Evolutionary conservation across 257 asterid species (phyloP).

Genomic region (Petunia secreta): DNA sequence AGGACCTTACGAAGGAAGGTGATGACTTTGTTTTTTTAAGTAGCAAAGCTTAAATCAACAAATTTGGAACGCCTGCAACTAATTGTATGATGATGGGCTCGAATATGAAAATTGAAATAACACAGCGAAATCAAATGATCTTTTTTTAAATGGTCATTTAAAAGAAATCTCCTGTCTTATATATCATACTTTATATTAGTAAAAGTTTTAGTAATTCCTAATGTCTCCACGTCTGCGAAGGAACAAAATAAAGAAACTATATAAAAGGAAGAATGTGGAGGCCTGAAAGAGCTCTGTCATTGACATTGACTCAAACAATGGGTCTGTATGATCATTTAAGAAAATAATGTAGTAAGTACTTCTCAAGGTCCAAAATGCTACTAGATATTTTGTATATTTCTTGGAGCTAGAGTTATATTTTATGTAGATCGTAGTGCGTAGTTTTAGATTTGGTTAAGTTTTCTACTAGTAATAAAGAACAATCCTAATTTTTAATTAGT

Average conservation of each 20-base stretch:
- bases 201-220: background rate
- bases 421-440: background rate
- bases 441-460: background rate
- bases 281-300: background rate
- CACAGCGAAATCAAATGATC: background rate
- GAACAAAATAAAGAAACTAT: background rate
- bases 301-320: background rate
- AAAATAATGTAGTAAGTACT: no score
- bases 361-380: no score
- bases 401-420: background rate
- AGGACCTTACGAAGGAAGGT: background rate
- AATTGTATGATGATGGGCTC: background rate
- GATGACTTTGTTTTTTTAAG: background rate
- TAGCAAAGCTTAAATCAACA: background rate
- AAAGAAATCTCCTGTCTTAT: background rate
- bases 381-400: background rate
- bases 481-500: background rate
- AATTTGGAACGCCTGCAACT: background rate
- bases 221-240: background rate
- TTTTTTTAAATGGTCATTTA: background rate
- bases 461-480: background rate
- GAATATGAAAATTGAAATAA: background rate
- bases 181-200: background rate
- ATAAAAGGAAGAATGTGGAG: background rate
- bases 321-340: no score